These are phyloP conservation scores for Schizosaccharomyces osmophilus DNA, from an alignment of 805 yeast genomes.

Conservation along the genomic window DNA sequence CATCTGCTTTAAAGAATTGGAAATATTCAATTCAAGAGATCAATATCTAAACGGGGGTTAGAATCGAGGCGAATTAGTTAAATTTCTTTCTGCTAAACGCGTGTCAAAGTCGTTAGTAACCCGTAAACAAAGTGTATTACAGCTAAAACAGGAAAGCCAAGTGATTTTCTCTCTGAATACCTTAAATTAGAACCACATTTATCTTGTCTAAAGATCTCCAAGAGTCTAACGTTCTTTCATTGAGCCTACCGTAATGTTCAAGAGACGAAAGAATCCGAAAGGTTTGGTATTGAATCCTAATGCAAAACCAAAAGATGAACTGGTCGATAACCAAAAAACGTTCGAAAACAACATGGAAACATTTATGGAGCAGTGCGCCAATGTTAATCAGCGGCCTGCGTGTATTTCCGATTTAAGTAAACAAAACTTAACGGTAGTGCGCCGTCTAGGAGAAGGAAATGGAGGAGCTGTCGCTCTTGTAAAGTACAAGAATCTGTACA, in stretches of 20 bases:
- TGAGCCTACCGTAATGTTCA: not conserved
- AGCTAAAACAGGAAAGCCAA: too few relatives aligned
- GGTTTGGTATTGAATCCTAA: not conserved
- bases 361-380: not conserved
- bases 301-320: not conserved
- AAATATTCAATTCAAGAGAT: too few relatives aligned
- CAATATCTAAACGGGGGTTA: too few relatives aligned
- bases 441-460: slow-evolving; percentile 74
- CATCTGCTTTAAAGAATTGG: too few relatives aligned
- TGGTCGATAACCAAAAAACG: not conserved
- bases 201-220: too few relatives aligned
- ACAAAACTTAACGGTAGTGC: slow-evolving; percentile 49
- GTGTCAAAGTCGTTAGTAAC: too few relatives aligned
- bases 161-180: too few relatives aligned
- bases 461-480: slow-evolving; percentile 83
- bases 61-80: too few relatives aligned
- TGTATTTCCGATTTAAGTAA: slow-evolving; percentile 19
- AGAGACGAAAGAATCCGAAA: not conserved
- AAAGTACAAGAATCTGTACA: slow-evolving; percentile 67
- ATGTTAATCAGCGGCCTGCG: not conserved
- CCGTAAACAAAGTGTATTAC: too few relatives aligned
- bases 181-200: too few relatives aligned
- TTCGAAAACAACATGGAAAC: not conserved
- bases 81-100: too few relatives aligned
- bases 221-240: too few relatives aligned